These are phyloP conservation scores for Funneliformis geosporum DNA, from an alignment of 192 early-diverging fungal genomes.

Conservation along the genomic window DNA sequence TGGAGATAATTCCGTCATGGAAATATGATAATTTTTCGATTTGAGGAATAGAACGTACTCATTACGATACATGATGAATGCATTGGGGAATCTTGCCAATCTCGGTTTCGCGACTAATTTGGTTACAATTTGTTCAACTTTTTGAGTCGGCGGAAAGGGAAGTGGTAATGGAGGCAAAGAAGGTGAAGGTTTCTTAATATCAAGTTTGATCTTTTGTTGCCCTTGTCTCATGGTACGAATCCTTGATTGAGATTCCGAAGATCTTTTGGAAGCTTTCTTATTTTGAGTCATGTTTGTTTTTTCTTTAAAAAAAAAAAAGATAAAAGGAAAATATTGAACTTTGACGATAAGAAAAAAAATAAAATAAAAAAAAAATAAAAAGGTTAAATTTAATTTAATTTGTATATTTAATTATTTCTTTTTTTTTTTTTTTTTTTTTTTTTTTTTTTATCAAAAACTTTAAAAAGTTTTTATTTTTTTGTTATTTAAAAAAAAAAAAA, in stretches of 20 bases:
- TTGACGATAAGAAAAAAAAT: too few species aligned
- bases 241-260: not conserved
- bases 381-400: too few species aligned
- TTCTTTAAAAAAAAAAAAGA: too few species aligned
- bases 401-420: too few species aligned
- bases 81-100: conserved; percentile 22
- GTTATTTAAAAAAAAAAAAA: too few species aligned
- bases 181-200: not conserved
- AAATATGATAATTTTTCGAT: not conserved
- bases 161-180: not conserved
- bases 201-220: not conserved
- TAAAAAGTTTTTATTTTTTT: too few species aligned
- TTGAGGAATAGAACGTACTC: conserved; percentile 18
- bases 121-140: not conserved
- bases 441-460: too few species aligned
- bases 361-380: too few species aligned
- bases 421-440: too few species aligned
- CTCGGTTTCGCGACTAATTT: not conserved
- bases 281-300: not conserved
- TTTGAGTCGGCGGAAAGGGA: conserved; percentile 9
- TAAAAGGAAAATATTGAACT: too few species aligned
- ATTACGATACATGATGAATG: conserved; percentile 26
- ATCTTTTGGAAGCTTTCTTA: not conserved
- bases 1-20: conserved; percentile 10
- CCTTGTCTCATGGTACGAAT: not conserved